Evolutionary conservation across 441 rosid genomes (phyloP).

Genomic region (Syzygium syzygioides): DNA sequence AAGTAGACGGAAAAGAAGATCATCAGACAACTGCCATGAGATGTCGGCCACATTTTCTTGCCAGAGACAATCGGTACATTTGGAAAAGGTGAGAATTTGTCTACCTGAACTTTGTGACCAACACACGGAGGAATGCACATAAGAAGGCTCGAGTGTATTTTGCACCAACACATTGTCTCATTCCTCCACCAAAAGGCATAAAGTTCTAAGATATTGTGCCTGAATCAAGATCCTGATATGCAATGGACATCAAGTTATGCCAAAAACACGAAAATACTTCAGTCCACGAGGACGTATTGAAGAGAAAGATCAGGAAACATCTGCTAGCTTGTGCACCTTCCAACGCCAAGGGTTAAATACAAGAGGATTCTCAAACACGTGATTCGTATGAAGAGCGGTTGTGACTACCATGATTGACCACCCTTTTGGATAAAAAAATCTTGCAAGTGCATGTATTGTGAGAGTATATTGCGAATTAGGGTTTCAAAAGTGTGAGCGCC

Average conservation of each 20-base stretch:
- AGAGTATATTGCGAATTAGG: not conserved
- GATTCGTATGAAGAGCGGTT: slow-evolving; percentile 23
- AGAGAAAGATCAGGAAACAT: no score
- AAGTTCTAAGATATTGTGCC: slow-evolving; percentile 9
- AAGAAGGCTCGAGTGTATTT: slow-evolving; percentile 15
- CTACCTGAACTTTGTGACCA: slow-evolving; percentile 27
- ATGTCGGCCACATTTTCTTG: not conserved
- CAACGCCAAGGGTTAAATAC: slow-evolving; percentile 33
- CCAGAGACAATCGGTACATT: not conserved
- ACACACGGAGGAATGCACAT: slow-evolving; percentile 23
- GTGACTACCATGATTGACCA: slow-evolving; percentile 26
- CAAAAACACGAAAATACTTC: not conserved
- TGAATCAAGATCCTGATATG: slow-evolving; percentile 3
- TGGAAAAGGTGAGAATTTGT: not conserved
- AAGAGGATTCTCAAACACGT: slow-evolving; percentile 27
- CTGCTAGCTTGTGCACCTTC: slow-evolving; percentile 14
- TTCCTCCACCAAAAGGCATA: slow-evolving; percentile 32
- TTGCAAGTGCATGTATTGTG: not conserved
- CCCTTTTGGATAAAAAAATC: slow-evolving; percentile 35
- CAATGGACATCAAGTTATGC: not conserved
- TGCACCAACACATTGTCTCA: slow-evolving; percentile 26
- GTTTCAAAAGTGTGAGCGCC: not conserved
- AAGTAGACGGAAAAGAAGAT: not conserved
- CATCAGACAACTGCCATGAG: not conserved
- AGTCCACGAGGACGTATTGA: not conserved